Conservation (phyloP, 106 monocot species). For the Triglochin maritima region DNA sequence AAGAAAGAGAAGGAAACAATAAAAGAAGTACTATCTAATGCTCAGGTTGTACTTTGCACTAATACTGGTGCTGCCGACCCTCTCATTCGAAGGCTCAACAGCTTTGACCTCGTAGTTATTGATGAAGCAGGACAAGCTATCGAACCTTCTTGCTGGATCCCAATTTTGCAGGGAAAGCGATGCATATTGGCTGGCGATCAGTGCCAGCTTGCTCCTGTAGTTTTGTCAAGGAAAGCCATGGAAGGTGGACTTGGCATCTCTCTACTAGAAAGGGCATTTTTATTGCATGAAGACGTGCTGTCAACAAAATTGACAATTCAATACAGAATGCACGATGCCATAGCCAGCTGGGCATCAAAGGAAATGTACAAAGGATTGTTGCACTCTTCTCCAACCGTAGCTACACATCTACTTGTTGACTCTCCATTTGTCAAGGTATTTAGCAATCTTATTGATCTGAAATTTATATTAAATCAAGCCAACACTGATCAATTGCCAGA, state of each 20-base stretch:
- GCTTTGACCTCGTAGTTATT: slow-evolving; percentile 84
- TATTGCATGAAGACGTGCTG: slow-evolving; percentile 54
- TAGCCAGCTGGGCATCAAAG: slow-evolving; percentile 92
- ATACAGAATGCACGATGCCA: slow-evolving; percentile 90
- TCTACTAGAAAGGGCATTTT: slow-evolving; percentile 63
- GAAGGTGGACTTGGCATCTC: slow-evolving; percentile 89
- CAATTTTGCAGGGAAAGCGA: slow-evolving; percentile 82
- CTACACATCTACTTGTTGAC: slow-evolving; percentile 82
- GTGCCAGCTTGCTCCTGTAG: slow-evolving; percentile 83
- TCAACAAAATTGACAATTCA: slow-evolving; percentile 60
- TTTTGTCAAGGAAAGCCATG: slow-evolving; percentile 83
- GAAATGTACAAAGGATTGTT: slow-evolving; percentile 82
- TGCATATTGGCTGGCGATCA: slow-evolving; percentile 92
- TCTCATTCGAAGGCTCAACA: slow-evolving; percentile 50
- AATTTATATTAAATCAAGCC: not conserved
- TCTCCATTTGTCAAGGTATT: slow-evolving; percentile 88
- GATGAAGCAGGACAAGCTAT: slow-evolving; percentile 97
- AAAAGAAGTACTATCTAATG: slow-evolving; percentile 62
- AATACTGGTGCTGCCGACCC: slow-evolving; percentile 89
- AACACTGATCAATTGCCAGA: no score
- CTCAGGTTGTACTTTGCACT: slow-evolving; percentile 81
- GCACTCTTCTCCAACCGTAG: slow-evolving; percentile 54
- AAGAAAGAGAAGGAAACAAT: slow-evolving; percentile 90
- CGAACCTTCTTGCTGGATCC: slow-evolving; percentile 93
- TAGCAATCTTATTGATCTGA: not conserved